A percentile compares a stretch with the other conserved stretches of the same genome.
phyloP scores from a whole-genome alignment of 2,329 filamentous ascomycete species.

The Pseudocercospora cruenta region DNA sequence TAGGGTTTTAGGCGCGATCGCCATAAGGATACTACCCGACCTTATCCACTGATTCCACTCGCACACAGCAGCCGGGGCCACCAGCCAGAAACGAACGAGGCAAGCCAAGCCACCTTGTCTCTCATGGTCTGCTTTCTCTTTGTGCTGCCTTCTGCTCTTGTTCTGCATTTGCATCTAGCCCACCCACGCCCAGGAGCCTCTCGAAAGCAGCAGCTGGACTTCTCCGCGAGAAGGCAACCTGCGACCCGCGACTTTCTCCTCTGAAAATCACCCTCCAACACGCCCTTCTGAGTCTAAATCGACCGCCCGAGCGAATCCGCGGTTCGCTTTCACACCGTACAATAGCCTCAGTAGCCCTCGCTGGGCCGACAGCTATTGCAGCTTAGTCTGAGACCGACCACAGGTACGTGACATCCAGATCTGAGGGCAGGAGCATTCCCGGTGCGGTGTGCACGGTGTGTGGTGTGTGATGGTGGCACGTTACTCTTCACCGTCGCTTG shows the following conservation, averaged over 20 bases:
- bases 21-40: not conserved
- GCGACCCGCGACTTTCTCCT: not conserved
- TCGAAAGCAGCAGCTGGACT: constrained; percentile 1
- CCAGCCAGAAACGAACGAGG: not conserved
- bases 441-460: not conserved
- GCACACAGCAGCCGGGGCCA: not conserved
- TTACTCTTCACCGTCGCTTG: not conserved
- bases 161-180: not conserved
- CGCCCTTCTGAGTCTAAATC: not conserved
- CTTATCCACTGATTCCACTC: no score
- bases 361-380: constrained; percentile 3
- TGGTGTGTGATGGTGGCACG: constrained; percentile 3
- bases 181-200: not conserved
- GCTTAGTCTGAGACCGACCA: constrained; percentile 4
- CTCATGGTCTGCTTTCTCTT: not conserved
- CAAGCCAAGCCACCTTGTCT: not conserved
- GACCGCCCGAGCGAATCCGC: constrained; percentile 5
- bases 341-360: constrained; percentile 7
- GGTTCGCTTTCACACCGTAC: constrained; percentile 13
- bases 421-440: not conserved
- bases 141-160: not conserved
- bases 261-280: not conserved
- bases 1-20: constrained; percentile 1
- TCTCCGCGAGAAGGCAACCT: constrained; percentile 5
- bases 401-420: constrained; percentile 14